Percentiles rank a stretch among this genome's conserved stretches.
Conservation (phyloP, 2,329 filamentous ascomycete species). For the Monosporascus sp. region DNA sequence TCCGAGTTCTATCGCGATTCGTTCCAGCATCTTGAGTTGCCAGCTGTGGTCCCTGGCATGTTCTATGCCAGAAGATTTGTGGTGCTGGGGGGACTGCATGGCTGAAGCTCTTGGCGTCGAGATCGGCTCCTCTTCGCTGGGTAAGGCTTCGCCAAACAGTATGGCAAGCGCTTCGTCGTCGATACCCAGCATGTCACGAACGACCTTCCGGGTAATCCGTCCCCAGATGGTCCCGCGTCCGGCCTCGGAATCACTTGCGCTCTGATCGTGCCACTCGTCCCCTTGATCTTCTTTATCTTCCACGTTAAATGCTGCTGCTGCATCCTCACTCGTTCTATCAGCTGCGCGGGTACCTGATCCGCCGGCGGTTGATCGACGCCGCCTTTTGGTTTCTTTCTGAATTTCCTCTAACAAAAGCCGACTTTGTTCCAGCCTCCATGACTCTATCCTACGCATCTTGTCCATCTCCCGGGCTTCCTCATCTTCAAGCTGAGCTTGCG, state of each 20-base stretch:
- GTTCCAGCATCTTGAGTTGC: constrained; percentile 75
- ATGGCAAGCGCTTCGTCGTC: constrained; percentile 80
- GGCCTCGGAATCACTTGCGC: constrained; percentile 31
- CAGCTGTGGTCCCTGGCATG: constrained; percentile 46
- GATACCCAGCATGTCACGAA: constrained; percentile 84
- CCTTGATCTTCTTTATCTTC: constrained; percentile 29
- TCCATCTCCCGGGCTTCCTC: constrained; percentile 61
- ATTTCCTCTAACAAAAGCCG: constrained; percentile 81
- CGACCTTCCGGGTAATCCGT: constrained; percentile 76
- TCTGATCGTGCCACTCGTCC: constrained; percentile 49
- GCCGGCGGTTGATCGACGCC: constrained; percentile 43
- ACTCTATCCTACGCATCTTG: constrained; percentile 77
- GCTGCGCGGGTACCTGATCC: constrained; percentile 8
- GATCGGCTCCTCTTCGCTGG: constrained; percentile 43
- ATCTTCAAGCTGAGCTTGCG: constrained; percentile 45
- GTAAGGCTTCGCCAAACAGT: constrained; percentile 76
- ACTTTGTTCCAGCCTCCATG: constrained; percentile 89
- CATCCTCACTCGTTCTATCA: constrained; percentile 27
- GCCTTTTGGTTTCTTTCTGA: constrained; percentile 70
- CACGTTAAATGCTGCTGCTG: constrained; percentile 20
- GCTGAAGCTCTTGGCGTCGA: constrained; percentile 41
- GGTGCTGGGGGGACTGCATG: constrained; percentile 16
- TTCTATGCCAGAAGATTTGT: constrained; percentile 23
- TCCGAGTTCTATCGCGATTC: constrained; percentile 82
- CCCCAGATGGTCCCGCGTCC: constrained; percentile 69